Evolutionary conservation across 179 eudicot species (phyloP), one percentile per base, ranked within the genome.

Genomic region (Silene vulgaris): DNA sequence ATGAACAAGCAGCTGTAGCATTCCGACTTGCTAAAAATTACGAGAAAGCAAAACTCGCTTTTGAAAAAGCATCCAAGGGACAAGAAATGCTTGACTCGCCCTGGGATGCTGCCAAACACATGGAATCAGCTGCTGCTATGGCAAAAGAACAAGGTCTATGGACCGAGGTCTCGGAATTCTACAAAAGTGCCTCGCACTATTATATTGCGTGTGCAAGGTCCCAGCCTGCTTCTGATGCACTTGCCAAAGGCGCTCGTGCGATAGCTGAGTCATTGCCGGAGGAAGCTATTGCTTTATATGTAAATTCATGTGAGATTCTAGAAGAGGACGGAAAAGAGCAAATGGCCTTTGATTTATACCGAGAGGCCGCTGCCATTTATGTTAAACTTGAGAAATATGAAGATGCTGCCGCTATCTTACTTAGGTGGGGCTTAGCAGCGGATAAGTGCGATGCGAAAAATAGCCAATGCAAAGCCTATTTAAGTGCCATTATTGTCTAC

Each of bases 391-490:
- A 88, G 73, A 92, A 89, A 89, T 89, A 84, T 78, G 83, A 84
- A 65, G 96, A 89, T 85, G 96, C 96, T 81, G 94, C 94, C 29
- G 67, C 90, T 48, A 74, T 83, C 75, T 78, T 90, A 19, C 83
- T 90, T 74, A 86, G 88, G 81, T 88, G 82, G 92, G 97, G 94
- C 60, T 78, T 89, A 77, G 88, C 96, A 67, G 96, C 94, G 81
- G 93, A 90, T 78, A 88, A 89, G 79, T 88, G 92, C 89, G 85
- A 78, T 80, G 96, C 97, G 65, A 86, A 82, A 62, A 87, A 92
- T 70, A 92, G 97, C 87, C 97, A 90, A 83, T 90, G 94, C 91
- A 92, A 92, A 89, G 97, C 94, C 69, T 92, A 92, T 84, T 87
- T 92, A 19, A 86, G 96, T 82, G 97, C 97, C 50, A 88, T 92